Percentiles rank a stretch among this genome's conserved stretches.
Evolutionary conservation across 495 filamentous ascomycete genomes (phyloP).

Genomic region (Podospora pseudoanserina): DNA sequence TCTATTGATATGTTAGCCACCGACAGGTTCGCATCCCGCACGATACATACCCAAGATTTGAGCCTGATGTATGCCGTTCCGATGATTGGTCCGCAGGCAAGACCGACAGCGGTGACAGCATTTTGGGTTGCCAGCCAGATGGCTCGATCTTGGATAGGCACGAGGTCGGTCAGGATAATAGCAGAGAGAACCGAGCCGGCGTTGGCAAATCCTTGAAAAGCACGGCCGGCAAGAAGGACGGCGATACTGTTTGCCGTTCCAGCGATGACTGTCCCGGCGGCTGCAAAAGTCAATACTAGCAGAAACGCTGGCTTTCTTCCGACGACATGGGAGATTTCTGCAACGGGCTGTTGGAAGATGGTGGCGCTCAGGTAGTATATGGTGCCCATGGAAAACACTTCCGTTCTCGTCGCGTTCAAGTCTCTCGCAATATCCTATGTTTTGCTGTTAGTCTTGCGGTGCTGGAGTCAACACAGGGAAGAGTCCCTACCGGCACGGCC

Average conservation of each 20-base stretch:
- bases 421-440: conserved; percentile 51
- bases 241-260: conserved; percentile 56
- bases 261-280: conserved; percentile 57
- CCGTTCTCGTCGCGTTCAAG: conserved; percentile 52
- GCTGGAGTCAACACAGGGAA: conserved; percentile 61
- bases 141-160: conserved; percentile 49
- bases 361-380: conserved; percentile 52
- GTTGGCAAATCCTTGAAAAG: conserved; percentile 66
- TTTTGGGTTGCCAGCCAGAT: conserved; percentile 39
- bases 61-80: conserved; percentile 49
- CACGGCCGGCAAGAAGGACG: conserved; percentile 60
- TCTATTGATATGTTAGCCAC: conserved; percentile 49
- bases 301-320: conserved; percentile 49
- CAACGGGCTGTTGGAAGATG: conserved; percentile 51
- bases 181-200: conserved; percentile 63
- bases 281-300: conserved; percentile 51
- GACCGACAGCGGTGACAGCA: conserved; percentile 27
- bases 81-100: conserved; percentile 22
- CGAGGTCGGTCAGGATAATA: conserved; percentile 62
- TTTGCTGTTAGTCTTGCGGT: conserved; percentile 25
- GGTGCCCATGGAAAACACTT: conserved; percentile 56
- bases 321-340: conserved; percentile 52
- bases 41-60: conserved; percentile 60
- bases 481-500: conserved; percentile 66
- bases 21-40: conserved; percentile 53